Evolutionary conservation across 2,329 filamentous ascomycete genomes (phyloP).

Genomic region (Venturia asperata): DNA sequence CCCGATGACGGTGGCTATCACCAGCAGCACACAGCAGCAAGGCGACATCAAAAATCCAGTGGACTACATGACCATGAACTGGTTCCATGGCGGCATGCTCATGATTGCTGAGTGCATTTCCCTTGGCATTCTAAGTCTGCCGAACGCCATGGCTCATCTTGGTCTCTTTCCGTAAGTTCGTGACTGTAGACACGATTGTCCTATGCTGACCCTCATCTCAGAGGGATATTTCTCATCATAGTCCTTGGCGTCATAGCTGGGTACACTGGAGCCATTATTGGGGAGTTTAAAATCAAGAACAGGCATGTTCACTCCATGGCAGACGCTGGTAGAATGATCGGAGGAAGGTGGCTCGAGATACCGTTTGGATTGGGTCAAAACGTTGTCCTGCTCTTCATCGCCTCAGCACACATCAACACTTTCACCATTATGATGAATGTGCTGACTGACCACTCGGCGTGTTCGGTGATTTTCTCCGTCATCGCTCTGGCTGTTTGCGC

Average conservation of each 20-base stretch:
- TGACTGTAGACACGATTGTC: background rate
- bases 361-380: conserved; percentile 55
- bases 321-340: conserved; percentile 57
- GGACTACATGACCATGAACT: conserved; percentile 46
- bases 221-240: conserved; percentile 47
- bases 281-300: conserved; percentile 50
- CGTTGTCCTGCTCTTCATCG: conserved; percentile 61
- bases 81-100: conserved; percentile 43
- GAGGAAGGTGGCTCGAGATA: conserved; percentile 44
- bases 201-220: conserved; percentile 22
- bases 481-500: conserved; percentile 54
- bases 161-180: conserved; percentile 45
- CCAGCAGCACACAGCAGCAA: background rate
- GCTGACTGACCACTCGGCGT: conserved; percentile 54
- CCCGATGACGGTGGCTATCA: background rate
- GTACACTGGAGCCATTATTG: conserved; percentile 56
- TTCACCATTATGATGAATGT: conserved; percentile 63
- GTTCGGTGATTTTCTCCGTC: conserved; percentile 58
- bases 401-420: conserved; percentile 64
- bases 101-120: conserved; percentile 56
- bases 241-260: conserved; percentile 48
- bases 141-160: conserved; percentile 45
- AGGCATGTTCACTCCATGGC: conserved; percentile 59
- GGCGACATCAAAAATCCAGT: conserved; percentile 6
- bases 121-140: conserved; percentile 50